A percentile compares a stretch with the other conserved stretches of the same genome.
Evolutionary conservation across 225 moss, liverwort and hornwort genomes (phyloP).

Genomic region (Climacium dendroides): DNA sequence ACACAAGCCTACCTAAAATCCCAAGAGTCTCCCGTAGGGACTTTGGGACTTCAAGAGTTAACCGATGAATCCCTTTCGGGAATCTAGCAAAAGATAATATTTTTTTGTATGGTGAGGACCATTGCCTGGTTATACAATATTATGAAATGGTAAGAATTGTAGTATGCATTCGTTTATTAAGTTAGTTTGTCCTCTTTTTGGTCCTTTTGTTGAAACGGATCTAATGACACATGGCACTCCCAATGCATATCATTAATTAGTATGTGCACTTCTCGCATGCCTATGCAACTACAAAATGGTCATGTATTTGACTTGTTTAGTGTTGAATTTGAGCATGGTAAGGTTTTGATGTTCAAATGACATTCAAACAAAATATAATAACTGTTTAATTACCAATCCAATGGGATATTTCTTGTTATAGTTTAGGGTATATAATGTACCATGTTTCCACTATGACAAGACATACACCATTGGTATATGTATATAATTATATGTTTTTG

Average conservation of each 20-base stretch:
- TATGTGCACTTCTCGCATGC: not conserved
- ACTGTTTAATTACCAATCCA: not conserved
- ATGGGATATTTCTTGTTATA: not conserved
- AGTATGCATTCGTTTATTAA: not conserved
- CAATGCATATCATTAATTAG: not conserved
- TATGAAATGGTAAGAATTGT: not conserved
- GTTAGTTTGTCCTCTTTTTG: too few relatives aligned
- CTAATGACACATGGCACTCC: accelerated
- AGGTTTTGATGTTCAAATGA: not conserved
- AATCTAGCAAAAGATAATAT: not conserved
- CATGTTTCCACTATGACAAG: not conserved
- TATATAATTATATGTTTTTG: not conserved
- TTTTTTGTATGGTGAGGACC: accelerated
- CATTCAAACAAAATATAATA: not conserved
- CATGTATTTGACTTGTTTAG: accelerated
- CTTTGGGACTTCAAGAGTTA: too few relatives aligned
- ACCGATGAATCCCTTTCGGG: accelerated
- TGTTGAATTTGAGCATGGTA: not conserved
- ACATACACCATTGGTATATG: not conserved
- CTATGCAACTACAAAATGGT: not conserved
- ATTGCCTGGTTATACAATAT: not conserved
- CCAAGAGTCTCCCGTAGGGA: too few relatives aligned
- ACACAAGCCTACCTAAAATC: too few relatives aligned
- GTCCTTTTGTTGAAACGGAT: accelerated
- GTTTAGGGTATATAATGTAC: not conserved